Percentiles rank a stretch among this genome's conserved stretches.
phyloP scores from a whole-genome alignment of 2,329 filamentous ascomycete genomes.

The Chalara sp. region DNA sequence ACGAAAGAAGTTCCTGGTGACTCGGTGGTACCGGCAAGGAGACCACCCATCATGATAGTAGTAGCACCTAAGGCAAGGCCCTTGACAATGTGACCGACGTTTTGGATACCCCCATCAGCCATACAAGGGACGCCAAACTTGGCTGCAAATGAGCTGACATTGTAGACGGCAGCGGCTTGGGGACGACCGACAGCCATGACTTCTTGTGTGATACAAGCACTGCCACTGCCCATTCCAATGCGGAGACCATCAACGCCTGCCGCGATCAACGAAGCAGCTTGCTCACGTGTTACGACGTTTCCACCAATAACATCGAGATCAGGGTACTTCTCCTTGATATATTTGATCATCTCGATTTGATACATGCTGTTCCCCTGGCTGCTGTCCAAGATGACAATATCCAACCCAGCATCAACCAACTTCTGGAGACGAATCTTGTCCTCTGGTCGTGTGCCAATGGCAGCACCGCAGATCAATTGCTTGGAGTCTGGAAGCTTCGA shows the following conservation, averaged over 20 bases:
- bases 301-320: conserved; percentile 90
- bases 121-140: conserved; percentile 97
- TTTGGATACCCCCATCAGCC: conserved; percentile 95
- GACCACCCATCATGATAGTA: conserved; percentile 98
- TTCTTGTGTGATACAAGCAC: conserved; percentile 97
- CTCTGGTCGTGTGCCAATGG: conserved; percentile 90
- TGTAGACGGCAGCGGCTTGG: conserved; percentile 88
- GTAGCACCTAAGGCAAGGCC: conserved; percentile 89
- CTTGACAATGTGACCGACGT: conserved; percentile 98
- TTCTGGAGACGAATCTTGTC: conserved; percentile 82
- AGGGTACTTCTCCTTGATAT: conserved; percentile 82
- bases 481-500: conserved; percentile 96
- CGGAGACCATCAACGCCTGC: conserved; percentile 93
- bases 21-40: conserved; percentile 94
- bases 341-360: conserved; percentile 98
- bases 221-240: conserved; percentile 98
- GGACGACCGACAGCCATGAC: conserved; percentile 98
- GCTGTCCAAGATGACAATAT: conserved; percentile 92
- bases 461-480: conserved; percentile 91
- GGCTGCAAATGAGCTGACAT: conserved; percentile 81
- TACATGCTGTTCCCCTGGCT: conserved; percentile 98
- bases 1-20: conserved; percentile 96
- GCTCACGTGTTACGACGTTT: conserved; percentile 96
- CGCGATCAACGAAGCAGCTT: conserved; percentile 85
- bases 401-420: conserved; percentile 89